Conservation (phyloP, 805 yeast genomes). For the Candida oleophila region DNA sequence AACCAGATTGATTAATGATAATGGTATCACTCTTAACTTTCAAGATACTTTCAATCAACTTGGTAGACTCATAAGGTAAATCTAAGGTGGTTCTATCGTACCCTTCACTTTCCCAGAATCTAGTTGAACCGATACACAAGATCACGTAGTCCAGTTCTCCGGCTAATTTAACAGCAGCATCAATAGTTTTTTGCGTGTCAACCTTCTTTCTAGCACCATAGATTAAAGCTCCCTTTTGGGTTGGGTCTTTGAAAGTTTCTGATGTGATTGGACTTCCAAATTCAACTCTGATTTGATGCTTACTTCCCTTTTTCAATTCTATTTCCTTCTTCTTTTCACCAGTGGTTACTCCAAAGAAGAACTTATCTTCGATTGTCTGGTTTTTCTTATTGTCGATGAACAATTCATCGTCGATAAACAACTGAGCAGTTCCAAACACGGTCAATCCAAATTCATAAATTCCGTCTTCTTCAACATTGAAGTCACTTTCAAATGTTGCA, state of each 20-base stretch:
- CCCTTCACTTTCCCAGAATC: slow-evolving; percentile 63
- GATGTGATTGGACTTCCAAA: slow-evolving; percentile 43
- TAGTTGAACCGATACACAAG: slow-evolving; percentile 49
- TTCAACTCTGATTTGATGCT: slow-evolving; percentile 46
- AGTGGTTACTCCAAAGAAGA: slow-evolving; percentile 54
- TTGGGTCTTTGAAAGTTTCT: slow-evolving; percentile 16
- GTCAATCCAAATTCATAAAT: slow-evolving; percentile 52
- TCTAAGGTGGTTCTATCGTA: slow-evolving; percentile 51
- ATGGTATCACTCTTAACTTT: slow-evolving; percentile 50
- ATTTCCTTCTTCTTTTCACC: slow-evolving; percentile 44
- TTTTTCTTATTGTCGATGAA: slow-evolving; percentile 56
- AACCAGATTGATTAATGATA: slow-evolving; percentile 58
- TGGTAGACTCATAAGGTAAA: slow-evolving; percentile 48
- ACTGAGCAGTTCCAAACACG: slow-evolving; percentile 53
- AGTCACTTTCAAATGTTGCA: slow-evolving; percentile 43
- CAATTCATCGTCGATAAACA: slow-evolving; percentile 51
- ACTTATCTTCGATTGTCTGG: slow-evolving; percentile 49
- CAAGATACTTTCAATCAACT: slow-evolving; percentile 43
- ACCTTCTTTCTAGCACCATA: slow-evolving; percentile 22
- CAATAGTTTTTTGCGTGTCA: slow-evolving; percentile 20
- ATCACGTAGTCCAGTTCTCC: slow-evolving; percentile 52
- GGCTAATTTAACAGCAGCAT: slow-evolving; percentile 49
- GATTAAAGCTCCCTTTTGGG: slow-evolving; percentile 26
- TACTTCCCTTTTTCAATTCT: slow-evolving; percentile 41
- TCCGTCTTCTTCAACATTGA: slow-evolving; percentile 47